A percentile compares a stretch with the other conserved stretches of the same genome.
Conservation (phyloP, 306 rosid species). For the Trifolium pratense region DNA sequence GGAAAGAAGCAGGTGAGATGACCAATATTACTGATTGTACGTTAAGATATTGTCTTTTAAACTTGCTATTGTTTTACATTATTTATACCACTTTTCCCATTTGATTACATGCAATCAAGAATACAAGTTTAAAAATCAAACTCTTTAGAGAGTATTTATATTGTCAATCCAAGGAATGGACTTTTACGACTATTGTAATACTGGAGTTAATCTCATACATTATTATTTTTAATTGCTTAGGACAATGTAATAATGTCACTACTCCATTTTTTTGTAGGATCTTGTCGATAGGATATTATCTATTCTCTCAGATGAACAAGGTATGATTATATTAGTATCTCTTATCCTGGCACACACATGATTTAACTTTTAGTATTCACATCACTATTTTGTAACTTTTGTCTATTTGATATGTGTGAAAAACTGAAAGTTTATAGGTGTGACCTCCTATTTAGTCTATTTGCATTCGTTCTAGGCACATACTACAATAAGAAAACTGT, state of each 20-base stretch:
- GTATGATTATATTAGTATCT: slow-evolving; percentile 50
- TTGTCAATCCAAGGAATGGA: slow-evolving; percentile 9
- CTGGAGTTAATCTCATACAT: slow-evolving; percentile 14
- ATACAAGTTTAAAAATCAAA: slow-evolving; percentile 6
- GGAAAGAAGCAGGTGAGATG: slow-evolving; percentile 95
- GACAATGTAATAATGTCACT: slow-evolving; percentile 28
- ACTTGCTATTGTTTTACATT: no score
- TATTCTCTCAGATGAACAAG: slow-evolving; percentile 83
- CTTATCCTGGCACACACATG: background rate
- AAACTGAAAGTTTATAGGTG: background rate
- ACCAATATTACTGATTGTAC: slow-evolving; percentile 33
- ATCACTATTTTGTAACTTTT: slow-evolving; percentile 4
- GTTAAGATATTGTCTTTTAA: slow-evolving; percentile 20
- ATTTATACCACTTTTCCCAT: background rate
- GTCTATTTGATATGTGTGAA: slow-evolving; percentile 17
- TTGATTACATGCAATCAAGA: slow-evolving; percentile 11
- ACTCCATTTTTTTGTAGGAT: slow-evolving; percentile 65
- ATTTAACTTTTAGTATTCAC: slow-evolving; percentile 15
- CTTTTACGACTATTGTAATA: slow-evolving; percentile 19
- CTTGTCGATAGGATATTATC: slow-evolving; percentile 82
- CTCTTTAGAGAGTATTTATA: slow-evolving; percentile 13
- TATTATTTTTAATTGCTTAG: slow-evolving; percentile 1
- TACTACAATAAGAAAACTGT: no score
- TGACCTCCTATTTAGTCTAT: no score
- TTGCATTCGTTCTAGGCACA: no score